Base-by-base conservation (phyloP, 768 basidiomycete genomes). In the Auricularia heimuer region DNA sequence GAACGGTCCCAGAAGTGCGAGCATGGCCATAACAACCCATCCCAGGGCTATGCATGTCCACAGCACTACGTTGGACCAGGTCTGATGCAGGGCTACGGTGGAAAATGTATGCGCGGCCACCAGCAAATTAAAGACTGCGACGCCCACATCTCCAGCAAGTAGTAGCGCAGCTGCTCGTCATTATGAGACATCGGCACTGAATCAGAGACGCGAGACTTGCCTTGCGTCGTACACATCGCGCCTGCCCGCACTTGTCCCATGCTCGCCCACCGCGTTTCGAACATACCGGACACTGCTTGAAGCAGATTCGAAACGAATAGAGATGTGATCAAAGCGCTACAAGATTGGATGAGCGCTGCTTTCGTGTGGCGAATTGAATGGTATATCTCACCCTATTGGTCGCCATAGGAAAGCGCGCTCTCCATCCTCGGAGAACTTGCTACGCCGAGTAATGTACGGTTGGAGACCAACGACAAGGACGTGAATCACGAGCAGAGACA, bases 101-200 rank as follows among this genome's bases (percentile, higher is more conserved):
- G 51, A 64, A 34, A 64, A 64, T 54, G 64, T 64, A 39, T 64
- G 64, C 54, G 58, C 37, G 29, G 51, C 64, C 14, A 64, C 54
- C 12, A 58, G 33, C 16, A 47, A 33, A 37, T 58, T 64, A 33
- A 51, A 64, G n/a, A 64, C 36, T 11, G 64, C 51, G 54, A 56
- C 58, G 3, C 64, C 64, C 7, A 37, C 37, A 33, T 64, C 64
- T 33, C 54, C 64, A 34, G 58, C 54, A 12, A 64, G 51, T 35
- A 64, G 34, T 56, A 64, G 35, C 7, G 35, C 29, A 35, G 64
- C 64, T 58, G 47, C 10, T 51, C 11, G 6, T 8, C 21, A 42
- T 42, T 42, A 14, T 14, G 8, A 16, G 21, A 51, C 47, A 16
- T 11, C 10, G 2, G 47, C 6, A 16, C 11, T 45, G 10, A 45